phyloP scores from a whole-genome alignment of 257 asterid species.

The Nicotiana paniculata region DNA sequence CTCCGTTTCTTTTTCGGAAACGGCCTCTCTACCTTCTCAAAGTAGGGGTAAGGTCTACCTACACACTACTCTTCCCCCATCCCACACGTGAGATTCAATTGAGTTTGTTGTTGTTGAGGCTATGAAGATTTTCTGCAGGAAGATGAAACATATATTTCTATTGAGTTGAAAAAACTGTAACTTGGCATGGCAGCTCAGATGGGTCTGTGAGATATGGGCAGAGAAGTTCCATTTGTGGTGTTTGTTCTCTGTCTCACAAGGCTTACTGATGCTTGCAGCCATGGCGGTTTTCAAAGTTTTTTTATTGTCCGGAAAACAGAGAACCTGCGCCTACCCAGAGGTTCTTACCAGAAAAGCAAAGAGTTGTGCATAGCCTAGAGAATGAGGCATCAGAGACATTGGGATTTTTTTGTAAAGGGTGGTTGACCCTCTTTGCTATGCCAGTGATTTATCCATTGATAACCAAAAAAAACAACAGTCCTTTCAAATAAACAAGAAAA shows the following conservation, averaged over 20 bases:
- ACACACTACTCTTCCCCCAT: no score
- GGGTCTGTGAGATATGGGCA: neutral
- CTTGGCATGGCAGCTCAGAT: neutral
- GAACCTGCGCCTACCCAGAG: neutral
- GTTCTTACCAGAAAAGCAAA: neutral
- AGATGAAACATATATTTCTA: neutral
- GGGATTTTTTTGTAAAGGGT: constrained; percentile 17
- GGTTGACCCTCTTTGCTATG: constrained; percentile 27
- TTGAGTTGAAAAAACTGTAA: neutral
- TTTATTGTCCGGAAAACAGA: neutral
- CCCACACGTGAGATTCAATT: no score
- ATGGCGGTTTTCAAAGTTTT: neutral
- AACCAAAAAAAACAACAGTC: constrained; percentile 6
- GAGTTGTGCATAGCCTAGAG: neutral
- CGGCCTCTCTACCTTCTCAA: no score
- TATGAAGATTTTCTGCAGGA: neutral
- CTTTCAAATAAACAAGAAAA: neutral
- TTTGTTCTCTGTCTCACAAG: neutral
- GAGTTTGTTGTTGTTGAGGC: neutral
- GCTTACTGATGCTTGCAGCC: neutral
- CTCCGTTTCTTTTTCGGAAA: no score
- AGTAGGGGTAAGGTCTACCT: no score
- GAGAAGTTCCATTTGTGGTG: neutral
- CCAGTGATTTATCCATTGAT: constrained; percentile 10
- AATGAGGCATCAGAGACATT: neutral